Conservation (phyloP, 495 filamentous ascomycete genomes). For the Rhypophila decipiens region DNA sequence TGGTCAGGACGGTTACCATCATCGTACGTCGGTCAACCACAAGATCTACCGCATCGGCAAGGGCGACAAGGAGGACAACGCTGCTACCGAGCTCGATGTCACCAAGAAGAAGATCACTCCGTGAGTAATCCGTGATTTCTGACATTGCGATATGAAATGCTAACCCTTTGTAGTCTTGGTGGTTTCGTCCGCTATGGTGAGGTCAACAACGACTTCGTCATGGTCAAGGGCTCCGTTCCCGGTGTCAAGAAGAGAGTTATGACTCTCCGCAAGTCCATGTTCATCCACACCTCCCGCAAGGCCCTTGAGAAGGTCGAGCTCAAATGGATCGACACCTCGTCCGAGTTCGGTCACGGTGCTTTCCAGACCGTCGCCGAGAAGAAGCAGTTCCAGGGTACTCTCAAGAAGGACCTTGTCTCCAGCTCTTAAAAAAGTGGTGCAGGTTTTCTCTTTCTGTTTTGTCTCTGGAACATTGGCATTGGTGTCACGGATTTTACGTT, state of each 20-base stretch:
- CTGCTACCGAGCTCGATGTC: slow-evolving; percentile 90
- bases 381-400: slow-evolving; percentile 84
- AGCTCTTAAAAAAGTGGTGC: slow-evolving; percentile 51
- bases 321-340: slow-evolving; percentile 99
- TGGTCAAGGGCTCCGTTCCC: slow-evolving; percentile 95
- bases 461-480: slow-evolving; percentile 43
- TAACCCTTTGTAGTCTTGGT: slow-evolving; percentile 65
- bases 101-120: slow-evolving; percentile 99
- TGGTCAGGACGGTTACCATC: slow-evolving; percentile 99
- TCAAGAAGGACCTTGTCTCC: slow-evolving; percentile 94
- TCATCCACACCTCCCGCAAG: slow-evolving; percentile 89
- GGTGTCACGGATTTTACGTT: slow-evolving; percentile 45
- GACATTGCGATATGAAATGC: too few relatives aligned
- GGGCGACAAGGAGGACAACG: slow-evolving; percentile 80
- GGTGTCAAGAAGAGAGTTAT: slow-evolving; percentile 99
- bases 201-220: slow-evolving; percentile 98
- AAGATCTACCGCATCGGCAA: slow-evolving; percentile 99
- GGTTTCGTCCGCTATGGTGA: slow-evolving; percentile 99
- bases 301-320: slow-evolving; percentile 98
- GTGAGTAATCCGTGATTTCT: slow-evolving; percentile 71
- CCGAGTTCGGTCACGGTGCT: slow-evolving; percentile 99
- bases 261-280: slow-evolving; percentile 99
- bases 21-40: slow-evolving; percentile 99
- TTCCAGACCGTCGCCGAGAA: slow-evolving; percentile 99
- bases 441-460: slow-evolving; percentile 43